Evolutionary conservation across 371 early-diverging fungal species (phyloP), one percentile per base, ranked within the genome.

Genomic region (Choanephora cucurbitarum): DNA sequence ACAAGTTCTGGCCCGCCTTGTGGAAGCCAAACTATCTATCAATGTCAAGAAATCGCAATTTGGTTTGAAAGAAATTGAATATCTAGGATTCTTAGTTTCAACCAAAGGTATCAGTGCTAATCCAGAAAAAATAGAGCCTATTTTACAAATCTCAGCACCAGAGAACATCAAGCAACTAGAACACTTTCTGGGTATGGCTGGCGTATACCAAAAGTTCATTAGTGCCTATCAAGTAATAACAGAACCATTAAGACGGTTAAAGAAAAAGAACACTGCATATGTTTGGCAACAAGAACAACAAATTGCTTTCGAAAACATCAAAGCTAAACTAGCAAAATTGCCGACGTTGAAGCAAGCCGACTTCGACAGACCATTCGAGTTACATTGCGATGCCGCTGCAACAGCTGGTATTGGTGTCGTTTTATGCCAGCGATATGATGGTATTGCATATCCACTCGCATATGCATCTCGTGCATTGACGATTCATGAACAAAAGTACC

Each of bases 381-480:
- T 51, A 17, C 52, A 51, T 31, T 3, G 4, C 4, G 52, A 51
- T 24, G 31, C 31, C 3, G 52, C 52, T 0, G 5, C 24, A 1
- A 42, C 11, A 1, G 28, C 28, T 10, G 52, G 52, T 17, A 51
- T 42, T 3, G 52, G 14, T 2, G 52, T 51, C 0, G 24, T 51
- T 1, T n/a, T 51, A 4, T 51, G 52, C 28, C 52, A 51, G 42
- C 1, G 42, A 1, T 2, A 41, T 42, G 17, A 41, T 1, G 22
- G 42, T 13, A 3, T 5, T n/a, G n/a, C 46, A 11, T 54, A 54
- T 46, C 46, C 55, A 14, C 23, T 54, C 3, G 24, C 47, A 0
- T 62, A 44, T 40, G 54, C 57, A 11, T 57, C 57, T 37, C 13
- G 56, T 0, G 39, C 48, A 7, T 19, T 55, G 1, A 31, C 48